Conservation (phyloP, 2,329 filamentous ascomycete genomes). For the Cercospora sp. region DNA sequence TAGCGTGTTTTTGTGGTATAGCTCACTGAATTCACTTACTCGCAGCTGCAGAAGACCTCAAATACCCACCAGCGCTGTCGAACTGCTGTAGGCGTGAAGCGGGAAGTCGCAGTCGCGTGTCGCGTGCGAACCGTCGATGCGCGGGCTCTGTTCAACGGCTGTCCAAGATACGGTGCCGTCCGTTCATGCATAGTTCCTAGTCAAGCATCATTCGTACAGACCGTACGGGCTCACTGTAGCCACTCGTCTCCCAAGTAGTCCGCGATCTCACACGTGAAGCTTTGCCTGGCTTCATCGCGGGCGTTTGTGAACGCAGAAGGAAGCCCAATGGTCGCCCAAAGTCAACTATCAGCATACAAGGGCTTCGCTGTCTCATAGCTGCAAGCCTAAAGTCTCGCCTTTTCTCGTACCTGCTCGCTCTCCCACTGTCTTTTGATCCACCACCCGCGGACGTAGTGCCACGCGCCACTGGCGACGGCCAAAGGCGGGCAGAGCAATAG, state of each 20-base stretch:
- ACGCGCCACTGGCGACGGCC: conserved; percentile 66
- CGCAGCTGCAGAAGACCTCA: background rate
- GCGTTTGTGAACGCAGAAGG: background rate
- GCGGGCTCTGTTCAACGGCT: background rate
- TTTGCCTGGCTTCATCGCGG: conserved; percentile 1
- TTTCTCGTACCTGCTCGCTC: conserved; percentile 55
- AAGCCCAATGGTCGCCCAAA: background rate
- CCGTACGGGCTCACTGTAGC: background rate
- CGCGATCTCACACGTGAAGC: background rate
- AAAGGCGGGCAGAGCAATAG: conserved; percentile 70
- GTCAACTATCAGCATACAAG: background rate
- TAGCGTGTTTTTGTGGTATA: background rate
- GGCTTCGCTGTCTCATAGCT: background rate
- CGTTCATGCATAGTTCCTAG: conserved; percentile 5
- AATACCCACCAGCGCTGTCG: background rate
- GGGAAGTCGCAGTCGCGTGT: background rate
- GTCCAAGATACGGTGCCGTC: background rate
- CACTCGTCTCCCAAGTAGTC: background rate
- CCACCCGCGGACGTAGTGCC: conserved; percentile 72
- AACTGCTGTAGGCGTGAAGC: background rate
- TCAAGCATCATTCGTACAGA: background rate
- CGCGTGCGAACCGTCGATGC: background rate
- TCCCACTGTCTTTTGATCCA: conserved; percentile 71
- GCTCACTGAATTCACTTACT: background rate
- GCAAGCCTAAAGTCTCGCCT: conserved; percentile 56